Base-by-base conservation (phyloP, 164 flowering plant species). In the Chimonanthus praecox region DNA sequence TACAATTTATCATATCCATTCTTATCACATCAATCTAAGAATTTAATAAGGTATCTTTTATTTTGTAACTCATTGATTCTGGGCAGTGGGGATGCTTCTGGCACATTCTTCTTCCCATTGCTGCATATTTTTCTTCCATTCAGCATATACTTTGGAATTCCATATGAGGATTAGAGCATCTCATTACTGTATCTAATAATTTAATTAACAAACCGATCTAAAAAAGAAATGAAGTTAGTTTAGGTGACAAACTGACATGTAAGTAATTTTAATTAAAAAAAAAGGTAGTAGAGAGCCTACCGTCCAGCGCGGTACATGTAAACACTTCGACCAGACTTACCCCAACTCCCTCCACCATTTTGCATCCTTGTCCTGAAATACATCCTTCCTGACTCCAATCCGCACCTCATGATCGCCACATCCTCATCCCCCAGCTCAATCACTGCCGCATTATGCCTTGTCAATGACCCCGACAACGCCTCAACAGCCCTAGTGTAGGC, bases 221-320 rank as follows among this genome's bases (percentile, higher is more conserved):
- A 33, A 33, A 33, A 33, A 33, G 1, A 33, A 33, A 33, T 33
- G 33, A 33, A 33, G 33, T 33, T 33, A 33, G 1, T 33, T 33
- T 33, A 33, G 33, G 33, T 33, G 33, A 33, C 33, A 33, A 33
- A 33, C 33, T 33, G 33, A 33, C 61, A 58, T 58, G 16, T n/a
- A 58, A 58, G 11, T 58, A 58, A 13, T 58, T 58, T n/a, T 58
- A 58, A 33, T 33, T 33, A 33, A 54, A 63, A 63, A 54, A 54
- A 4, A 63, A 63, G 46, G 21, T 20, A 63, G 6, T n/a, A 69
- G 51, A 76, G 60, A 7, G 49, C 72, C 69, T 82, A 94, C 98
- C 98, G 88, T 83, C 98, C 97, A 16, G 98, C 92, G 54, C 94
- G 83, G 72, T 92, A 94, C 80, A 83, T 83, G 71, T 87, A 88